phyloP scores from a whole-genome alignment of 2,329 filamentous ascomycete species.

The Ophiostoma himal-ulmi region DNA sequence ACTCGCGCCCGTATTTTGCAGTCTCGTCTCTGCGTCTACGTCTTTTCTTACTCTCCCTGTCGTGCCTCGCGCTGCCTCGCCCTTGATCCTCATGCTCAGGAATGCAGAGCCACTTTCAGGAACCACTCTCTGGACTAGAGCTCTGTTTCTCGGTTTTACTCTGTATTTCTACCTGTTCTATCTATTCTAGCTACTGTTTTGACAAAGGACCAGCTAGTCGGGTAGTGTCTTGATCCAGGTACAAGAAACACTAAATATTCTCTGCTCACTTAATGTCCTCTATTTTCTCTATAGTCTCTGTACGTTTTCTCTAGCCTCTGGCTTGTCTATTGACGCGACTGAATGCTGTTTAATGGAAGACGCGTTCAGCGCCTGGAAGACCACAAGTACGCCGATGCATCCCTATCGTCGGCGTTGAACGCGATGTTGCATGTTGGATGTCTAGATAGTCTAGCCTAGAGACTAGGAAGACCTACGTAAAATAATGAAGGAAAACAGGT shows the following conservation, averaged over 20 bases:
- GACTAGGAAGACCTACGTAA: background rate
- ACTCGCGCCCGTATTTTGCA: slow-evolving; percentile 1
- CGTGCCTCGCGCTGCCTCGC: slow-evolving; percentile 3
- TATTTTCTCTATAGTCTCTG: background rate
- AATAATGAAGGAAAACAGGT: background rate
- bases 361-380: background rate
- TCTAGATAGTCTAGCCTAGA: background rate
- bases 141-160: background rate
- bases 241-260: background rate
- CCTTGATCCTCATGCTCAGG: slow-evolving; percentile 9
- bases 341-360: slow-evolving; percentile 9
- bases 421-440: background rate
- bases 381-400: slow-evolving; percentile 5
- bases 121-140: background rate
- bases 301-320: background rate
- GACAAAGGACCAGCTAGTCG: background rate
- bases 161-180: background rate
- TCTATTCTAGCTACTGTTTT: background rate
- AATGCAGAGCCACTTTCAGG: slow-evolving; percentile 13
- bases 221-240: background rate
- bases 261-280: background rate
- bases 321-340: background rate
- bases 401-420: background rate
- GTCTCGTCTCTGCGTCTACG: background rate
- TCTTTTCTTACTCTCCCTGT: background rate